These are phyloP conservation scores for Zygotorulaspora sp. DNA, from an alignment of 805 yeast species.

Conservation along the genomic window DNA sequence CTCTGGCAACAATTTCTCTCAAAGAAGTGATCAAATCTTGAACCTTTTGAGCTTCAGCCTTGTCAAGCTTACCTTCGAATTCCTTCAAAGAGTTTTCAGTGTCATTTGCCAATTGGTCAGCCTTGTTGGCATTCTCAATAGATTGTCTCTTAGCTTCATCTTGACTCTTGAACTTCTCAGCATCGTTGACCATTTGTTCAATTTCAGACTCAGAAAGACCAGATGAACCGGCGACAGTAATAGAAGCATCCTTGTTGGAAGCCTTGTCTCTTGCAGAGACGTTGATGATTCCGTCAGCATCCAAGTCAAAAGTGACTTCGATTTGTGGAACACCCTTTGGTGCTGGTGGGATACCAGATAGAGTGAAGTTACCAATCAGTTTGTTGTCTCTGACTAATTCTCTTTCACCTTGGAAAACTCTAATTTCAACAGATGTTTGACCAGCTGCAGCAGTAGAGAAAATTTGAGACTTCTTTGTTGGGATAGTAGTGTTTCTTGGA, in stretches of 20 bases:
- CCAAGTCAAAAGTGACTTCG: slow-evolving; percentile 89
- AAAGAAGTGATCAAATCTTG: slow-evolving; percentile 50
- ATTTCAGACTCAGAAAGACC: slow-evolving; percentile 88
- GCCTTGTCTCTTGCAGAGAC: slow-evolving; percentile 93
- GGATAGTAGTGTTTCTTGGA: slow-evolving; percentile 90
- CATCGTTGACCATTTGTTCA: slow-evolving; percentile 85
- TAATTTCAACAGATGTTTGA: slow-evolving; percentile 93
- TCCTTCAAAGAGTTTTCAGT: slow-evolving; percentile 81
- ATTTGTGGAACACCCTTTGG: slow-evolving; percentile 84
- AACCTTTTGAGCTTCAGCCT: slow-evolving; percentile 44
- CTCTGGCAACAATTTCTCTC: slow-evolving; percentile 64
- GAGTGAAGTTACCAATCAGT: slow-evolving; percentile 93
- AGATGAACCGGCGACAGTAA: slow-evolving; percentile 93
- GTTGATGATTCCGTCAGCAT: slow-evolving; percentile 96
- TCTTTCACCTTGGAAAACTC: slow-evolving; percentile 99
- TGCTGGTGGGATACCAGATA: slow-evolving; percentile 84
- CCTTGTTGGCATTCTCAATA: slow-evolving; percentile 73
- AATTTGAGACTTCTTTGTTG: slow-evolving; percentile 93
- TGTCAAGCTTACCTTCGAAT: slow-evolving; percentile 56
- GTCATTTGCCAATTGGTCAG: slow-evolving; percentile 77
- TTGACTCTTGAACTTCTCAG: slow-evolving; percentile 81
- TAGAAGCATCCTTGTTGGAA: slow-evolving; percentile 87
- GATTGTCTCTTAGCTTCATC: slow-evolving; percentile 84
- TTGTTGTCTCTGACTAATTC: slow-evolving; percentile 97
- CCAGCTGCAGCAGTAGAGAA: slow-evolving; percentile 96